Evolutionary conservation across 371 early-diverging fungal genomes (phyloP).

Genomic region (Nosema muscidifuracis): DNA sequence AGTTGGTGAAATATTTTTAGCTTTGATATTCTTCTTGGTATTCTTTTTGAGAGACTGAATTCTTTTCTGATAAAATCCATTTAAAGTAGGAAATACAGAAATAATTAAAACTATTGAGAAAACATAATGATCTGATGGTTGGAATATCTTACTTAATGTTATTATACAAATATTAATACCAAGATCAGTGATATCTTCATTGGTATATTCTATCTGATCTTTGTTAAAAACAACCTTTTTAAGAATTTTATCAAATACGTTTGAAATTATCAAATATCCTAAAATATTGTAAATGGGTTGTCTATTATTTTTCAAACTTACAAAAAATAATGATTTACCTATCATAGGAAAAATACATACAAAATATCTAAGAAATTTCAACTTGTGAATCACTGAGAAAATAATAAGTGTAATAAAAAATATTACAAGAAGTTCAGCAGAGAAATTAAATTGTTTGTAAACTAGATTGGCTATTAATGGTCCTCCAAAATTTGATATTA

Average conservation of each 20-base stretch:
- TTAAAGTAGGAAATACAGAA: no score
- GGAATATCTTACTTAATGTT: neutral
- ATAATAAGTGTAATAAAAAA: conserved; percentile 36
- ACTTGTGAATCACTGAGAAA: conserved; percentile 11
- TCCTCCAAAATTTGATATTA: conserved; percentile 24
- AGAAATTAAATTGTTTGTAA: conserved; percentile 18
- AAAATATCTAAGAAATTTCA: conserved; percentile 1
- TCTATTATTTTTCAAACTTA: conserved; percentile 22
- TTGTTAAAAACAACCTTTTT: conserved; percentile 23
- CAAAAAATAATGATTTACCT: conserved; percentile 20
- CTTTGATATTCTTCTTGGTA: no score
- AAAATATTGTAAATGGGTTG: conserved; percentile 14
- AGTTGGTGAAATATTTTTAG: no score
- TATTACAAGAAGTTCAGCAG: neutral
- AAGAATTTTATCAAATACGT: conserved; percentile 16
- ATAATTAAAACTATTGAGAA: conserved; percentile 5
- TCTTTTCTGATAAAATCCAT: no score
- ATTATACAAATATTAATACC: neutral
- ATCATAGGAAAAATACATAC: conserved; percentile 26
- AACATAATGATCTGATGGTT: conserved; percentile 9
- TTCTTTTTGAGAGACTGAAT: no score
- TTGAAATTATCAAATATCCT: conserved; percentile 23
- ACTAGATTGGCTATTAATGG: conserved; percentile 44
- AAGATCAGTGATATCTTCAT: conserved; percentile 17
- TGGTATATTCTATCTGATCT: neutral